Base-by-base conservation (phyloP, 2,329 filamentous ascomycete genomes). In the Alternaria gansuensis region DNA sequence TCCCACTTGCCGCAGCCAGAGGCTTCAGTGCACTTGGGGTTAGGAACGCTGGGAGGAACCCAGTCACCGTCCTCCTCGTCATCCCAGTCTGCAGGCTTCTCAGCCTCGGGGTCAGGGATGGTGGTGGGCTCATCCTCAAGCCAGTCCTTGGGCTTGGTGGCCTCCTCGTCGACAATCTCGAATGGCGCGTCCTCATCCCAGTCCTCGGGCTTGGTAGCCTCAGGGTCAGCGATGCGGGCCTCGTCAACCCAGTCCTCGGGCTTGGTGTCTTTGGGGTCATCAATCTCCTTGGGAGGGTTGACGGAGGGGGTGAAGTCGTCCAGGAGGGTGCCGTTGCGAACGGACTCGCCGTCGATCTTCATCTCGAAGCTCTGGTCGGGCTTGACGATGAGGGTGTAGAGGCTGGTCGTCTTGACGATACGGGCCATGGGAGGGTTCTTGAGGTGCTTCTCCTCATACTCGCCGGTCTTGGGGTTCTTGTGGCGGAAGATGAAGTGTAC, bases 361-460 rank as follows among this genome's bases (percentile, higher is more conserved):
- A 99, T 92, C 80, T 91, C 85, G 80, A 91, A 97, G 74, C 91
- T 94, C 86, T 98, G 96, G 85, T 99, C 93, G 74, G 93, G 93
- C 81, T 94, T 91, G 78, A 99, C 92, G 72, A 97, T 92, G 72
- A 99, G 86, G 62, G 95, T 98, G 87, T 99, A 99, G 64, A 99
- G 90, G 80, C 94, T 90, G 64, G 91, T 91, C 65, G 92, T 90
- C 89, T 97, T 98, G 83, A 88, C 85, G 75, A 96, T 95, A 78
- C 89, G 90, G 77, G 93, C 93, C 59, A 89, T 85, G 62, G 95
- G 93, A 66, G 94, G 90, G 73, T 86, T 86, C 78, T 87, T 88
- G 66, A 99, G 87, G 83, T 99, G 95, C 90, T 99, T 99, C 91
- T 99, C 95, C 87, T 99, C 94, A 76, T 99, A 99, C 82, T 97